phyloP scores from a whole-genome alignment of 129 eudicot genomes.

The Helianthus annuus region HanXRQr2.0-SUNRISE NC_035445.2:171680161-171680660 shows the following conservation, averaged over 20 bases:
- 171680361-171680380: background rate
- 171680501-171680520: background rate
- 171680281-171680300: background rate
- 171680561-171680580: background rate
- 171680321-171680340: background rate
- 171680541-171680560: background rate
- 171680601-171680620: constrained; percentile 2
- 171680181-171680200: constrained; percentile 29
- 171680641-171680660: constrained; percentile 12
- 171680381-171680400: constrained; percentile 4
- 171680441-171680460: background rate
- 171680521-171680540: background rate
- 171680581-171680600: constrained; percentile 4
- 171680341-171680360: background rate
- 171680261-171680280: background rate
- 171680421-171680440: constrained; percentile 2
- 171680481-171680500: background rate
- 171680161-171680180: constrained; percentile 33
- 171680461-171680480: background rate
- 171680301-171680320: constrained; percentile 15
- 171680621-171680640: background rate
- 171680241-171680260: background rate
- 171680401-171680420: constrained; percentile 30
- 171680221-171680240: constrained; percentile 1
- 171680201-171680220: background rate